Conservation (phyloP, 129 eudicot species). For the Artemisia annua region DNA sequence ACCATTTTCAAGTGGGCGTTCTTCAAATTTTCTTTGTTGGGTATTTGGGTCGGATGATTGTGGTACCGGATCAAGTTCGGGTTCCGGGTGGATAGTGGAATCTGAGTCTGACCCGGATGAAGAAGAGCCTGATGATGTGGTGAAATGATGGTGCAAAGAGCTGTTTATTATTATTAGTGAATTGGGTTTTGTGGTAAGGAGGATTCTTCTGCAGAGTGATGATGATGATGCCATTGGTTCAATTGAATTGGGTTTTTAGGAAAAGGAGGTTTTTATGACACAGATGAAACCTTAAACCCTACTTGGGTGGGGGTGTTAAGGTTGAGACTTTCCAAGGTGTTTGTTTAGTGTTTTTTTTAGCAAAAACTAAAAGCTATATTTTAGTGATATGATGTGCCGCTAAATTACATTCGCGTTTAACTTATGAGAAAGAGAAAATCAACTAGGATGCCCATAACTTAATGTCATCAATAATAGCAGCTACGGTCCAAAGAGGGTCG, state of each 20-base stretch:
- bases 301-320: no score
- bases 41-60: constrained; percentile 29
- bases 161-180: constrained; percentile 20
- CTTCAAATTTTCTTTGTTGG: constrained; percentile 16
- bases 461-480: no score
- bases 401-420: no score
- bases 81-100: constrained; percentile 21
- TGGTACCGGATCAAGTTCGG: constrained; percentile 34
- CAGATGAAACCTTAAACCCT: no score
- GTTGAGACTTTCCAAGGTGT: no score
- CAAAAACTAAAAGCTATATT: no score
- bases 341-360: no score
- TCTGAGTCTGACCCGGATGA: constrained; percentile 31
- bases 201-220: constrained; percentile 50
- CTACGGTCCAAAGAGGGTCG: no score
- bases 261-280: no score
- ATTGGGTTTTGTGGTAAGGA: constrained; percentile 20
- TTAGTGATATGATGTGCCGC: no score
- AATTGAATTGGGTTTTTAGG: neutral
- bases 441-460: no score
- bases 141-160: constrained; percentile 28
- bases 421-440: no score
- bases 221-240: constrained; percentile 53
- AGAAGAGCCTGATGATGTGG: constrained; percentile 26
- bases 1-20: constrained; percentile 71